Evolutionary conservation across 2,329 filamentous ascomycete species (phyloP).

Genomic region (Falciphora oryzae): DNA sequence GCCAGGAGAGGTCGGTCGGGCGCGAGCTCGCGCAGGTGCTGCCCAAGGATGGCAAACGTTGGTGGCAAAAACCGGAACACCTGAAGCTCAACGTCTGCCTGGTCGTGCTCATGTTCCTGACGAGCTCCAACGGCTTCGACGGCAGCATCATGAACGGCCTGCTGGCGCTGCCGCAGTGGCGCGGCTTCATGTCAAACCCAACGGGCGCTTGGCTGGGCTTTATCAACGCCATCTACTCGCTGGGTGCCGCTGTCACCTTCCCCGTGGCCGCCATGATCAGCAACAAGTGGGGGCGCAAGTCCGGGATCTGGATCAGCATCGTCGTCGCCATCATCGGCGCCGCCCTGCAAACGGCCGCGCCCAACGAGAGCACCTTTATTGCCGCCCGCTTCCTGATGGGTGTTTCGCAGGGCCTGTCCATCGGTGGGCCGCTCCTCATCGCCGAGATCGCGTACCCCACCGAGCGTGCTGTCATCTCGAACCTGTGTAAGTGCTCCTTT

Average conservation of each 20-base stretch:
- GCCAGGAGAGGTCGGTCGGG: constrained; percentile 6
- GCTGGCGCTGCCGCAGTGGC: constrained; percentile 31
- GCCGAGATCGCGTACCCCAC: constrained; percentile 15
- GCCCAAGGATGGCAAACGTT: constrained; percentile 2
- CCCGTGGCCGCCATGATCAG: constrained; percentile 15
- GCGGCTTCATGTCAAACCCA: constrained; percentile 28
- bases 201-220: constrained; percentile 31
- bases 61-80: constrained; percentile 6
- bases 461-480: constrained; percentile 11
- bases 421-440: constrained; percentile 12
- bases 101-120: constrained; percentile 7
- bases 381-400: constrained; percentile 25
- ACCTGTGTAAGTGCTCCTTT: not conserved
- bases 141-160: constrained; percentile 33
- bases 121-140: constrained; percentile 9
- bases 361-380: constrained; percentile 24
- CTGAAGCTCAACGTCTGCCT: constrained; percentile 8
- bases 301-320: constrained; percentile 29
- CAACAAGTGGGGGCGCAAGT: constrained; percentile 33
- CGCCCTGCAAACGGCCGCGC: constrained; percentile 26
- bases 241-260: constrained; percentile 23
- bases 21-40: constrained; percentile 7
- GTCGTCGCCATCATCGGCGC: constrained; percentile 25
- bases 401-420: constrained; percentile 7
- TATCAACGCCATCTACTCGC: constrained; percentile 25